Evolutionary conservation across 1,284 basidiomycete genomes (phyloP).

Genomic region (Trichosporon ovoides): DNA sequence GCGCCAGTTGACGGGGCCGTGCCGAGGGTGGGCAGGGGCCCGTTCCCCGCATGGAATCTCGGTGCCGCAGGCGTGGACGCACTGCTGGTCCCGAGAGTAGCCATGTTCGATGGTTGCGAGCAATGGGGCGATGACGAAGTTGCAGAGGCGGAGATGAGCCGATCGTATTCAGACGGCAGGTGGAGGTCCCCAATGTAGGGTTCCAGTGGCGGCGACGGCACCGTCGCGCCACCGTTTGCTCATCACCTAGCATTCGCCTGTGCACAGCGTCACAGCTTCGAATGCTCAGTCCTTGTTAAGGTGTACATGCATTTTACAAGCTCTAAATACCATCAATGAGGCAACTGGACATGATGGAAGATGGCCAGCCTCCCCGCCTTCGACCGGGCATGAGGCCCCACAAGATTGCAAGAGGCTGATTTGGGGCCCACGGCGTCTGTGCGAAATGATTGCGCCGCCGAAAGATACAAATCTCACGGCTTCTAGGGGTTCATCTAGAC

Average conservation of each 20-base stretch:
- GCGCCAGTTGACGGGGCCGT: neutral
- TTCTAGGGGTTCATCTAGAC: neutral
- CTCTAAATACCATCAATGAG: neutral
- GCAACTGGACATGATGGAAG: neutral
- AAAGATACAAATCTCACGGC: neutral
- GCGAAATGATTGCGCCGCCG: neutral
- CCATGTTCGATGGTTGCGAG: neutral
- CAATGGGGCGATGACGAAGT: neutral
- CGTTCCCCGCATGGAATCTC: neutral
- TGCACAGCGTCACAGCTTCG: neutral
- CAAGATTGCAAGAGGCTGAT: neutral
- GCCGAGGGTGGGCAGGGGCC: neutral
- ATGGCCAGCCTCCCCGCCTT: neutral
- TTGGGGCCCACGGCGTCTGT: neutral
- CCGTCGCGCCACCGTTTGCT: neutral
- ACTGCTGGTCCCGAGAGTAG: neutral
- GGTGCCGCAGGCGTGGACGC: neutral
- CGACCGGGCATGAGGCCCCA: neutral
- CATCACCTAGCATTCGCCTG: neutral
- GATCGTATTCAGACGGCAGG: neutral
- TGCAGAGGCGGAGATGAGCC: neutral
- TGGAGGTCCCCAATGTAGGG: neutral
- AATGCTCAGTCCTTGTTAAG: neutral
- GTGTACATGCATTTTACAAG: conserved; percentile 7
- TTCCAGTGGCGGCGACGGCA: neutral